phyloP scores from a whole-genome alignment of 208 protist genomes.

The Trypanosoma conorhini region DNA sequence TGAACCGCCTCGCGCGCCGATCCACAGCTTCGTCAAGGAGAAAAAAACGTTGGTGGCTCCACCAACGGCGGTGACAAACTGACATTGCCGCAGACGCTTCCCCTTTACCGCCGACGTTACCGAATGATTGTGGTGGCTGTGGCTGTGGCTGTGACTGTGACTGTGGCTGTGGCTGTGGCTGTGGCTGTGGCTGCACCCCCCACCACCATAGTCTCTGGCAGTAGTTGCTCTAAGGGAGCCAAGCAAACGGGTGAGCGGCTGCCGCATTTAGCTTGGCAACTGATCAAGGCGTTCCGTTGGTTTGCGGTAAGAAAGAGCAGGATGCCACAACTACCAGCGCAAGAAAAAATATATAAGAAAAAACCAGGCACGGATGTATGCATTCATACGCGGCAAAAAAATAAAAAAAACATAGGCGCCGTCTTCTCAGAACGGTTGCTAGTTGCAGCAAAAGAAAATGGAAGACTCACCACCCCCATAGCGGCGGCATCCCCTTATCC shows the following conservation, averaged over 20 bases:
- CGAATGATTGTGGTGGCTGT: constrained; percentile 49
- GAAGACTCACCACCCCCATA: background rate
- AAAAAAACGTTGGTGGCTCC: constrained; percentile 82
- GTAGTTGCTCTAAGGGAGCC: background rate
- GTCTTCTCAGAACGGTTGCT: background rate
- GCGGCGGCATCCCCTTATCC: background rate
- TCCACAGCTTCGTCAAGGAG: constrained; percentile 66
- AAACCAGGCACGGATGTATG: background rate
- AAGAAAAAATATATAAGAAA: background rate
- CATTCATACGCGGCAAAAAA: background rate
- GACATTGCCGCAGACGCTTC: constrained; percentile 57
- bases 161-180: constrained; percentile 46
- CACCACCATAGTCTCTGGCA: background rate
- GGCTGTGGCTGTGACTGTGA: constrained; percentile 39
- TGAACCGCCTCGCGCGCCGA: constrained; percentile 73
- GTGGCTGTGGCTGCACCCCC: constrained; percentile 18
- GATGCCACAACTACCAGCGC: background rate
- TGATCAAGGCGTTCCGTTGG: background rate
- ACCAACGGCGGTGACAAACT: constrained; percentile 68
- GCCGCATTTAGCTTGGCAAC: background rate
- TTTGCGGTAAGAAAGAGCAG: background rate
- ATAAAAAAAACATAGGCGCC: background rate
- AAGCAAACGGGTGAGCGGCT: background rate
- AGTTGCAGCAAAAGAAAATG: background rate
- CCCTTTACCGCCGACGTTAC: constrained; percentile 62